Conservation (phyloP, 2,329 filamentous ascomycete species). For the Xylaria hypoxylon region DNA sequence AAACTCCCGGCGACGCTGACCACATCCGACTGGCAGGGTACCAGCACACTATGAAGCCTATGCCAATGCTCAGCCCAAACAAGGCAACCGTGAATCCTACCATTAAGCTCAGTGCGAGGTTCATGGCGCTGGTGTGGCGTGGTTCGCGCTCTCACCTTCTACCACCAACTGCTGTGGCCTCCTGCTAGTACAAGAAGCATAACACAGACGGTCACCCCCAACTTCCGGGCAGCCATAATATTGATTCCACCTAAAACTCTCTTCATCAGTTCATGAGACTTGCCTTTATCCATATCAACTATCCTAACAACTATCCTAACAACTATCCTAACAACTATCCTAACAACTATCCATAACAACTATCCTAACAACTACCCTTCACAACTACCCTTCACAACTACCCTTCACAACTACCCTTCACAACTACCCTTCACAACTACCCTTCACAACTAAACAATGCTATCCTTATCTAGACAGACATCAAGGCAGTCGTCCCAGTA, state of each 20-base stretch:
- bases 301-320: neutral
- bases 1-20: conserved; percentile 6
- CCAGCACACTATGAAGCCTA: conserved; percentile 4
- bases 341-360: too few species aligned
- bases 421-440: too few species aligned
- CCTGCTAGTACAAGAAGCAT: neutral
- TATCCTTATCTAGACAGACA: neutral
- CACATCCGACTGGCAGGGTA: neutral
- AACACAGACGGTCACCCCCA: neutral
- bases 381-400: too few species aligned
- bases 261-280: neutral
- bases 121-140: neutral
- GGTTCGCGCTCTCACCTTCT: neutral
- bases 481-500: neutral
- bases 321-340: neutral
- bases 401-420: too few species aligned
- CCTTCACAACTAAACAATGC: neutral
- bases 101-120: neutral
- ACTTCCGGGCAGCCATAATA: neutral
- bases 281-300: neutral
- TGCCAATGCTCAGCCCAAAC: neutral
- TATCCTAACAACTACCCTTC: too few species aligned
- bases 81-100: neutral
- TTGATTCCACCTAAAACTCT: neutral
- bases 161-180: neutral